Evolutionary conservation across 1,284 basidiomycete species (phyloP).

Genomic region (Cryptococcus hybrid): DNA sequence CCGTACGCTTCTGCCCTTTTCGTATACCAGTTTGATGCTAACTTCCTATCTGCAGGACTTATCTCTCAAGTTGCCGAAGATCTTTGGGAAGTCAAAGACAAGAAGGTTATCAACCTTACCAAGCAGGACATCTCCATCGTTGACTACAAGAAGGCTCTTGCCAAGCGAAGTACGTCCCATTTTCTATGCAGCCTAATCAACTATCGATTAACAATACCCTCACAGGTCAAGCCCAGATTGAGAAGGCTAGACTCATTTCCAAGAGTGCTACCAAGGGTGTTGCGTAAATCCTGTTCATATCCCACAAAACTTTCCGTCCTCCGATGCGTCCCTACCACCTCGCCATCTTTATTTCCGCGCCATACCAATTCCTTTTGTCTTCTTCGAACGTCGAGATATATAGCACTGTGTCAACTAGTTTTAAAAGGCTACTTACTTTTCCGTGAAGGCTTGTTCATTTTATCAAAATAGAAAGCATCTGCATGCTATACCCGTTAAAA

Average conservation of each 20-base stretch:
- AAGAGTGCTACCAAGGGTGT: constrained; percentile 58
- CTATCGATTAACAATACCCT: background rate
- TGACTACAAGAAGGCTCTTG: constrained; percentile 73
- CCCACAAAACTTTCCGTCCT: background rate
- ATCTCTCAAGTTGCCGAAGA: constrained; percentile 96
- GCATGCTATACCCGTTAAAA: too few species aligned
- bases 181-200: background rate
- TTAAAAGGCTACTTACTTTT: too few species aligned
- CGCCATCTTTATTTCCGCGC: too few species aligned
- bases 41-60: constrained; percentile 56
- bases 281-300: constrained; percentile 26
- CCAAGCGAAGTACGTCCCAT: constrained; percentile 45
- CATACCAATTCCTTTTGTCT: too few species aligned
- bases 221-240: constrained; percentile 60
- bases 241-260: constrained; percentile 89
- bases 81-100: constrained; percentile 96
- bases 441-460: too few species aligned
- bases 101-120: constrained; percentile 89
- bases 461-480: too few species aligned
- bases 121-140: constrained; percentile 83
- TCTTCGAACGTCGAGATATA: too few species aligned
- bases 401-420: too few species aligned
- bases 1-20: constrained; percentile 54
- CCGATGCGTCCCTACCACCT: background rate
- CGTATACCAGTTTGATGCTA: constrained; percentile 21